A percentile compares a stretch with the other conserved stretches of the same genome.
Evolutionary conservation across 768 basidiomycete species (phyloP).

Genomic region (Termitomyces sp.): DNA sequence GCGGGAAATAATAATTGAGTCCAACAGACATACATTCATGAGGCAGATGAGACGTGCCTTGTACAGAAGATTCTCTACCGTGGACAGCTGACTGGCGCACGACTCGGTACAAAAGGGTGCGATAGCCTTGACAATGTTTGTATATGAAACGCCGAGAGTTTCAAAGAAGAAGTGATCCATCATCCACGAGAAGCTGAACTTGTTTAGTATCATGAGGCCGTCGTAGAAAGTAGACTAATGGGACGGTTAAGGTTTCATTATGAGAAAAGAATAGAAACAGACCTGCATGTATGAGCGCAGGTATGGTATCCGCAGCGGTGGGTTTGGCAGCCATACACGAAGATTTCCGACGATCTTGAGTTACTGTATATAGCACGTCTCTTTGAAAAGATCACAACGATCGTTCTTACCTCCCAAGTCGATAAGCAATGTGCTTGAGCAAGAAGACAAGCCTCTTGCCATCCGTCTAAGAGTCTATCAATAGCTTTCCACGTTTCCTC

Average conservation of each 20-base stretch:
- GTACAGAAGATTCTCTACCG: constrained; percentile 41
- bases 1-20: not conserved
- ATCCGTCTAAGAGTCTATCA: constrained; percentile 47
- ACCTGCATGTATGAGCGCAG: constrained; percentile 67
- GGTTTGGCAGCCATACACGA: constrained; percentile 42
- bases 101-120: constrained; percentile 36
- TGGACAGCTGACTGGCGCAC: constrained; percentile 36
- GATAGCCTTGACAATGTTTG: constrained; percentile 37
- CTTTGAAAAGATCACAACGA: not conserved
- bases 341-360: constrained; percentile 47
- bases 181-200: constrained; percentile 50
- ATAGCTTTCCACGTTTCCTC: constrained; percentile 52
- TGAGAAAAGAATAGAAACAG: not conserved
- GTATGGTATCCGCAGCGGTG: constrained; percentile 46
- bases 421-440: constrained; percentile 40
- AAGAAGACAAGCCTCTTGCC: constrained; percentile 50
- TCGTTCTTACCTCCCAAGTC: constrained; percentile 58
- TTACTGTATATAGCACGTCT: not conserved
- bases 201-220: constrained; percentile 49
- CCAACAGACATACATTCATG: constrained; percentile 1
- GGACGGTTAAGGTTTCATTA: constrained; percentile 3
- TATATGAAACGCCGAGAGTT: constrained; percentile 54
- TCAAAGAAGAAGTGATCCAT: constrained; percentile 65
- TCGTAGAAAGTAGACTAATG: constrained; percentile 57
- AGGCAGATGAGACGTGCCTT: constrained; percentile 30